phyloP scores from a whole-genome alignment of 495 filamentous ascomycete genomes.

The Penicillium paxilli region DNA sequence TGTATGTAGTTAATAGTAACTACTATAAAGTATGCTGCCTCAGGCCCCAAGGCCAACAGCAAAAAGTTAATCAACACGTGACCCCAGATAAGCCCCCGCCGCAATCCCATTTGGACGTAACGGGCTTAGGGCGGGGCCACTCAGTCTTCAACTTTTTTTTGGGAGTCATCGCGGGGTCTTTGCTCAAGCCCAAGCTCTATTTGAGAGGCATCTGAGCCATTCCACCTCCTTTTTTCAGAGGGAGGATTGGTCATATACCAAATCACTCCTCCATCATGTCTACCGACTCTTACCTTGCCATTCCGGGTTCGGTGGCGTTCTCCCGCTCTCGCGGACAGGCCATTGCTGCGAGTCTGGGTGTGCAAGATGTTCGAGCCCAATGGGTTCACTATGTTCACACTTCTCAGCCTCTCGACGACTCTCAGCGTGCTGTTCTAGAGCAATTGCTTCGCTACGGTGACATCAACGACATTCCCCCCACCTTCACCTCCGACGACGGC shows the following conservation, averaged over 20 bases:
- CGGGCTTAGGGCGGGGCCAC: slow-evolving; percentile 29
- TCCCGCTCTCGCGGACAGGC: slow-evolving; percentile 54
- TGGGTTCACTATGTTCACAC: slow-evolving; percentile 66
- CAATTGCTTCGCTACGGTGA: slow-evolving; percentile 67
- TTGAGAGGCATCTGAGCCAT: slow-evolving; percentile 30
- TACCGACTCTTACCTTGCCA: slow-evolving; percentile 43
- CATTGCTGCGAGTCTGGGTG: slow-evolving; percentile 53
- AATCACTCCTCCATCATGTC: slow-evolving; percentile 30
- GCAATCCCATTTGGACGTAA: slow-evolving; percentile 22
- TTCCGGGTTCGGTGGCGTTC: slow-evolving; percentile 54
- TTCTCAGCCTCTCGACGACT: slow-evolving; percentile 36
- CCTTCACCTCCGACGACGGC: slow-evolving; percentile 43
- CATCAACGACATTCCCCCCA: slow-evolving; percentile 45
- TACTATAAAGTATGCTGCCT: no score
- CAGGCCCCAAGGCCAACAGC: background rate
- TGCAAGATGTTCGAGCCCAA: slow-evolving; percentile 57
- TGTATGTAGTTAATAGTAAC: no score
- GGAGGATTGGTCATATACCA: slow-evolving; percentile 16
- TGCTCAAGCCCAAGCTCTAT: slow-evolving; percentile 28
- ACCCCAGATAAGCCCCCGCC: slow-evolving; percentile 21
- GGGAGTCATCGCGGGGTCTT: slow-evolving; percentile 28
- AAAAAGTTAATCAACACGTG: slow-evolving; percentile 23
- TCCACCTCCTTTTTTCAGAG: slow-evolving; percentile 22
- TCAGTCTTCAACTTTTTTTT: slow-evolving; percentile 23
- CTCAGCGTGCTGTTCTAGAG: slow-evolving; percentile 50